phyloP scores from a whole-genome alignment of 169 alveolate species.

The Cryptosporidium felis region DNA sequence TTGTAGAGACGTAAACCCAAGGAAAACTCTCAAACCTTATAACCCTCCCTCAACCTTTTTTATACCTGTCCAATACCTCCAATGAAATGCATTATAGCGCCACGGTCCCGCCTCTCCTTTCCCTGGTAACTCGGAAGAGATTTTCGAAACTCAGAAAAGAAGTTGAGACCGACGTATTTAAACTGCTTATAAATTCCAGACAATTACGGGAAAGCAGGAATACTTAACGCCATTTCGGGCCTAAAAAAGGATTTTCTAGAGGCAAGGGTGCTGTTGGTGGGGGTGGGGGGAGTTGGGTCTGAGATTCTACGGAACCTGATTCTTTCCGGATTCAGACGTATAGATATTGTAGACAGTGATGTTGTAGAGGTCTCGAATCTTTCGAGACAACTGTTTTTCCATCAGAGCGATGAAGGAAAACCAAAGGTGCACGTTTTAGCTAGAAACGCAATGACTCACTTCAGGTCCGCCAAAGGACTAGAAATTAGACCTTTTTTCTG shows the following conservation, averaged over 20 bases:
- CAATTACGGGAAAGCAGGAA: not conserved
- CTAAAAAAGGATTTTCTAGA: not conserved
- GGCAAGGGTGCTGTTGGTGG: constrained; percentile 38
- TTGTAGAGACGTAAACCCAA: too few species aligned
- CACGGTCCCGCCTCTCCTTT: not conserved
- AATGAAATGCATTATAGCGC: too few species aligned
- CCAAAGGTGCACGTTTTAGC: constrained; percentile 36
- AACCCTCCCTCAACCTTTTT: too few species aligned
- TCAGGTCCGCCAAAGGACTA: constrained; percentile 4
- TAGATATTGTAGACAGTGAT: constrained; percentile 51
- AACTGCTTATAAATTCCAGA: too few species aligned
- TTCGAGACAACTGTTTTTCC: constrained; percentile 31
- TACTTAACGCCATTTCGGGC: not conserved
- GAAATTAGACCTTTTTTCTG: constrained; percentile 11
- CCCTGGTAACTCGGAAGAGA: not conserved
- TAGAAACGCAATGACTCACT: not conserved
- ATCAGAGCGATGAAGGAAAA: constrained; percentile 30
- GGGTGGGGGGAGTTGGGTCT: constrained; percentile 65
- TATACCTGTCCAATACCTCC: too few species aligned
- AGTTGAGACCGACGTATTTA: not conserved
- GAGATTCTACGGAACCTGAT: constrained; percentile 35
- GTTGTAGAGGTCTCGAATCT: constrained; percentile 37
- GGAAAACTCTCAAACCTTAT: too few species aligned
- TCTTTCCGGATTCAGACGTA: constrained; percentile 26
- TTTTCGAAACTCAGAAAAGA: not conserved